Evolutionary conservation across 108 stramenopile species (phyloP).

Genomic region (Nitzschia sp.): DNA sequence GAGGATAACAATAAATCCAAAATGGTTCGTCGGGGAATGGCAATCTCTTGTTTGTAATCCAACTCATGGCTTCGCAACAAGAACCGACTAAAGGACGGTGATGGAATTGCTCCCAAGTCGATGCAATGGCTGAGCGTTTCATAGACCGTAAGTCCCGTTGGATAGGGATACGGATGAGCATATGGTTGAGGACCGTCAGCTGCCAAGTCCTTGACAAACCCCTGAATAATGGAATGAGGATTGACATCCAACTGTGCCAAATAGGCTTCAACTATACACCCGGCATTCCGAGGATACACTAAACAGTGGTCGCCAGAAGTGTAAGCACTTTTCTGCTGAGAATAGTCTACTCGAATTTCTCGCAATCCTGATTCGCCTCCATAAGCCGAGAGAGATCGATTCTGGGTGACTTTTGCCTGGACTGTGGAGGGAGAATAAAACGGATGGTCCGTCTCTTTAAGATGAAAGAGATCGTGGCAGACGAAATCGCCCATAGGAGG

Average conservation of each 20-base stretch:
- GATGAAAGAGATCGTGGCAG: constrained; percentile 46
- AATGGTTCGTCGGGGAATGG: constrained; percentile 51
- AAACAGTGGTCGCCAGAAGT: constrained; percentile 66
- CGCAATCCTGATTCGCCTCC: constrained; percentile 53
- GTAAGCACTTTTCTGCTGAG: constrained; percentile 14
- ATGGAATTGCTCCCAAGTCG: constrained; percentile 58
- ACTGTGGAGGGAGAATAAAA: constrained; percentile 40
- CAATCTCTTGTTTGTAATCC: constrained; percentile 64
- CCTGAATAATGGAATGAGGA: constrained; percentile 48
- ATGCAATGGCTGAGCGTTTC: constrained; percentile 69
- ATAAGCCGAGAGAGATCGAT: constrained; percentile 32
- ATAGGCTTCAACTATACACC: constrained; percentile 50
- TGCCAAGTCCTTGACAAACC: not conserved
- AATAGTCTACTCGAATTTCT: constrained; percentile 41
- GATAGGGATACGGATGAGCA: constrained; percentile 46
- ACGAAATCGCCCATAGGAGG: constrained; percentile 31
- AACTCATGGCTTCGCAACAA: constrained; percentile 44
- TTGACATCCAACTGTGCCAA: constrained; percentile 49
- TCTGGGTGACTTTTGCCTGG: constrained; percentile 40
- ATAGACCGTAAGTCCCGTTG: constrained; percentile 49
- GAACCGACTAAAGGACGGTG: constrained; percentile 55
- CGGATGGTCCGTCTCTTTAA: constrained; percentile 21
- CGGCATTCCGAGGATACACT: constrained; percentile 66
- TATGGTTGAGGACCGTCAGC: too few species aligned
- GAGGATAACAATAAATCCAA: constrained; percentile 47